Evolutionary conservation across 169 alveolate genomes (phyloP), one percentile per base, ranked within the genome.

Genomic region (Eimeria tenella): DNA sequence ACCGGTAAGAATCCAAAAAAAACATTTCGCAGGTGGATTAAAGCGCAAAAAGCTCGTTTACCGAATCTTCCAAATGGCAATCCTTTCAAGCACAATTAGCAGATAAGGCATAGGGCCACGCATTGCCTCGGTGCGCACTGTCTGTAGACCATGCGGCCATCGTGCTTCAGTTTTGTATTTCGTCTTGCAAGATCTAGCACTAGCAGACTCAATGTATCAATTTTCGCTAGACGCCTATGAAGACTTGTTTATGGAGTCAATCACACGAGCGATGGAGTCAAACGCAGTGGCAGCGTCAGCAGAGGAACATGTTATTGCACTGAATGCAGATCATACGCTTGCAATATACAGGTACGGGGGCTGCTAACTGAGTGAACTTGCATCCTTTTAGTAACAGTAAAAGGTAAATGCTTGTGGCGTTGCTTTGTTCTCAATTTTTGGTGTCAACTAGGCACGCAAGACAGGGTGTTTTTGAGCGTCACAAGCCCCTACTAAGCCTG

Each of bases 131-230:
- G 4, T 1, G 68, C 19, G 5, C 3, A 10, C n/a, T 90, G 84
- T 62, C 21, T 79, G 63, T 86, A 97, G 98, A 88, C 97, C 99
- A 15, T 97, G 98, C 92, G 99, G 99, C 8, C 95, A 96, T 91
- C 97, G 97, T 5, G 99, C 99, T 10, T 97, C 99, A 0, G 97
- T 97, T 15, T 93, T 98, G 74, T 98, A 97, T 97, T 98, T 98
- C 93, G 99, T 98, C 15, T 95, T 98, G 58, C 98, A 98, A 91
- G 99, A 98, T 88, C 95, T 98, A 84, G 97, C 96, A 70, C 94
- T 97, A 90, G 98, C 98, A 21, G 98, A 98, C 95, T 99, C 99
- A 17, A 98, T 98, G 99, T 98, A 98, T 95, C 97, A 98, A 95
- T 98, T 98, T 95, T 97, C 99, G 4, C 96, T 98, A 81, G 98